A percentile compares a stretch with the other conserved stretches of the same genome.
Evolutionary conservation across 129 eudicot genomes (phyloP).

Genomic region (Helianthus annuus): HanXRQr2.0-SUNRISE NC_035444.2:59944025-59944524

Average conservation of each 20-base stretch:
- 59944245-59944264: conserved; percentile 38
- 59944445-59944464: not conserved
- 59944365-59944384: not conserved
- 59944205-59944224: conserved; percentile 50
- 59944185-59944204: conserved; percentile 56
- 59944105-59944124: conserved; percentile 55
- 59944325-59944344: not conserved
- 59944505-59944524: not conserved
- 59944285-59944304: conserved; percentile 29
- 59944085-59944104: conserved; percentile 74
- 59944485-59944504: not conserved
- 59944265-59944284: conserved; percentile 58
- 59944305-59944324: conserved; percentile 22
- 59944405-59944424: conserved; percentile 3
- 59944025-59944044: conserved; percentile 66
- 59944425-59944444: not conserved
- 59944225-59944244: conserved; percentile 35
- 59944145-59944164: conserved; percentile 46
- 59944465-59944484: not conserved
- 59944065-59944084: conserved; percentile 64
- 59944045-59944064: conserved; percentile 57
- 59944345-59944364: conserved; percentile 31
- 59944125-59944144: conserved; percentile 48
- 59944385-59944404: conserved; percentile 4
- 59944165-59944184: conserved; percentile 46